Percentiles rank a stretch among this genome's conserved stretches.
These are phyloP conservation scores for Crucibulum laeve DNA, from an alignment of 768 basidiomycete genomes.

Conservation along the genomic window DNA sequence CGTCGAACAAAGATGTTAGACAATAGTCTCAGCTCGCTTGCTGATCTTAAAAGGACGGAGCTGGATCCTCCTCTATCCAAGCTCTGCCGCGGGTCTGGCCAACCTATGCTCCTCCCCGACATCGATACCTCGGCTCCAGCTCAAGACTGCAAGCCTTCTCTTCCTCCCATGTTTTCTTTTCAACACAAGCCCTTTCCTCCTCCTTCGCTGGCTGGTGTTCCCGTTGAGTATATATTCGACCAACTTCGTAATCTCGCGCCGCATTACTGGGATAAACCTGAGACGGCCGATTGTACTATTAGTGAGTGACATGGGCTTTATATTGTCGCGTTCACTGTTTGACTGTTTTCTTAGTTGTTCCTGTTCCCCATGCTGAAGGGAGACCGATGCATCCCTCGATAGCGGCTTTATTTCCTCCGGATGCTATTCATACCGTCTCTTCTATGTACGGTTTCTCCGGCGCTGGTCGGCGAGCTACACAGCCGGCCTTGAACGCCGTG, in stretches of 20 bases:
- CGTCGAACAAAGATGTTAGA: conserved; percentile 18
- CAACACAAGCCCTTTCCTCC: conserved; percentile 60
- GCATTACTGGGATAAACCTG: conserved; percentile 70
- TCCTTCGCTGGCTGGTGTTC: conserved; percentile 56
- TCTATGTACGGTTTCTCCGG: conserved; percentile 36
- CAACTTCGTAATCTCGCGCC: conserved; percentile 65
- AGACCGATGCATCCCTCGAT: conserved; percentile 24
- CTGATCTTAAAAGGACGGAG: conserved; percentile 24
- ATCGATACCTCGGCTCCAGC: conserved; percentile 18
- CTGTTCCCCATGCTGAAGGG: conserved; percentile 38
- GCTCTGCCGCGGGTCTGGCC: conserved; percentile 38
- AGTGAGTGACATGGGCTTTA: conserved; percentile 33
- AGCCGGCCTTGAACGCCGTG: conserved; percentile 43
- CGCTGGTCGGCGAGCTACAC: conserved; percentile 44
- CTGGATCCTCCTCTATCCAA: conserved; percentile 22
- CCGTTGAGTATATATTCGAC: conserved; percentile 68
- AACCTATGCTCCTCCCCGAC: conserved; percentile 21
- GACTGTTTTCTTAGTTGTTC: conserved; percentile 35
- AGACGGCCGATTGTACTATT: conserved; percentile 77
- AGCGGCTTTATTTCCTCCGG: conserved; percentile 22
- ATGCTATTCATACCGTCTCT: conserved; percentile 23
- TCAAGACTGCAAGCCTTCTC: conserved; percentile 21
- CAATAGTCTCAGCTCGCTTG: conserved; percentile 22
- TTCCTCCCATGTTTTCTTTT: conserved; percentile 33
- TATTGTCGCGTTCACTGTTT: conserved; percentile 3